Conservation (phyloP, 2,329 filamentous ascomycete species). For the Penicillium aurantiogriseum region DNA sequence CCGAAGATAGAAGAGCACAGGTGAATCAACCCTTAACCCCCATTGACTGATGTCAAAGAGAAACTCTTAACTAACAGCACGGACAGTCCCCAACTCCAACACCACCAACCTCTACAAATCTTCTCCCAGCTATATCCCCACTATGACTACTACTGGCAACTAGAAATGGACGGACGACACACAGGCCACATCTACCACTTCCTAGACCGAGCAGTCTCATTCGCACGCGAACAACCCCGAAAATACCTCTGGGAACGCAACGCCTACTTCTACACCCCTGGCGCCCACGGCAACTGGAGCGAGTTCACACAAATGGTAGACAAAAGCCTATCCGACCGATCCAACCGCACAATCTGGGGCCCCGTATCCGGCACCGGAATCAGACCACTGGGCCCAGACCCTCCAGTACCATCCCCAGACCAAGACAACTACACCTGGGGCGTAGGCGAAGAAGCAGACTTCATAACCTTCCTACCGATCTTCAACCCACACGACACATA, state of each 20-base stretch:
- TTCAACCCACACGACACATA: constrained; percentile 23
- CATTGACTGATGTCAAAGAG: not conserved
- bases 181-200: constrained; percentile 70
- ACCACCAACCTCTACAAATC: constrained; percentile 60
- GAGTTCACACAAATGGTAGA: constrained; percentile 68
- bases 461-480: constrained; percentile 23
- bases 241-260: constrained; percentile 76
- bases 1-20: constrained; percentile 29
- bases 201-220: constrained; percentile 64
- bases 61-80: not conserved
- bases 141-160: constrained; percentile 68
- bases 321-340: constrained; percentile 14
- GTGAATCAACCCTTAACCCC: constrained; percentile 20
- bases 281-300: constrained; percentile 67
- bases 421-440: constrained; percentile 27
- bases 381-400: constrained; percentile 23
- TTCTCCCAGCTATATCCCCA: constrained; percentile 63
- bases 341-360: constrained; percentile 26
- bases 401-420: constrained; percentile 18
- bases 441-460: constrained; percentile 24
- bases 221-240: constrained; percentile 66
- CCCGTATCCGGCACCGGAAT: constrained; percentile 23
- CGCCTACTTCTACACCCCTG: constrained; percentile 72
- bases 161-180: constrained; percentile 67
- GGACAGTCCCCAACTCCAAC: constrained; percentile 33